These are phyloP conservation scores for Nymphaea thermarum DNA, from an alignment of 164 flowering plant species.

Conservation along the genomic window DNA sequence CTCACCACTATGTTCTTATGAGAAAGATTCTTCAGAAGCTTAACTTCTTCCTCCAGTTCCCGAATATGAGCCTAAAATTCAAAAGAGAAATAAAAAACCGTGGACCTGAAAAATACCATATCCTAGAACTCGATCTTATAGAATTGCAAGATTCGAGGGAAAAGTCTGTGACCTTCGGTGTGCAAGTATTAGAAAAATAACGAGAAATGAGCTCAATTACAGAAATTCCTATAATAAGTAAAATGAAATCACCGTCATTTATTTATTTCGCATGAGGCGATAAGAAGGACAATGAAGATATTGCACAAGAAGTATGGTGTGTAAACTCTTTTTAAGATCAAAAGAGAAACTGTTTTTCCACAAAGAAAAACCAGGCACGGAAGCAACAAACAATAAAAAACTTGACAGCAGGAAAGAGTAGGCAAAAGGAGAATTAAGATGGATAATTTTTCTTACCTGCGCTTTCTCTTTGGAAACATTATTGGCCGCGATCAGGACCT, in stretches of 20 bases:
- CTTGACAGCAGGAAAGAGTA: neutral
- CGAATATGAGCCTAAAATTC: slow-evolving; percentile 54
- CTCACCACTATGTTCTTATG: slow-evolving; percentile 96
- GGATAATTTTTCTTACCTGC: slow-evolving; percentile 23
- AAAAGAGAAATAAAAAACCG: neutral
- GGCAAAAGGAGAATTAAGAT: neutral
- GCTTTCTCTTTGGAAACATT: slow-evolving; percentile 52
- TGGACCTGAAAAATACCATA: neutral
- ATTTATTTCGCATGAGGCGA: neutral
- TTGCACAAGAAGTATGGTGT: neutral
- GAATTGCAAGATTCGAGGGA: neutral
- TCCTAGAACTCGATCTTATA: neutral
- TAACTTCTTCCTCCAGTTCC: slow-evolving; percentile 97
- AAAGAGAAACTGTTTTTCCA: neutral
- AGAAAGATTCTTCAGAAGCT: slow-evolving; percentile 75
- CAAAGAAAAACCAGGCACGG: neutral
- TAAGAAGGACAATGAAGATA: neutral
- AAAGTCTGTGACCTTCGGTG: neutral
- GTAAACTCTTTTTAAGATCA: too few relatives aligned
- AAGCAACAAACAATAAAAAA: neutral
- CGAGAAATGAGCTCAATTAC: neutral
- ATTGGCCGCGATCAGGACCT: slow-evolving; percentile 48
- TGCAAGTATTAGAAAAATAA: neutral
- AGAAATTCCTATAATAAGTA: neutral
- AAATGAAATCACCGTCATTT: neutral